A percentile compares a stretch with the other conserved stretches of the same genome.
Conservation (phyloP, 768 basidiomycete species). For the Phlegmacium glaucopus region DNA sequence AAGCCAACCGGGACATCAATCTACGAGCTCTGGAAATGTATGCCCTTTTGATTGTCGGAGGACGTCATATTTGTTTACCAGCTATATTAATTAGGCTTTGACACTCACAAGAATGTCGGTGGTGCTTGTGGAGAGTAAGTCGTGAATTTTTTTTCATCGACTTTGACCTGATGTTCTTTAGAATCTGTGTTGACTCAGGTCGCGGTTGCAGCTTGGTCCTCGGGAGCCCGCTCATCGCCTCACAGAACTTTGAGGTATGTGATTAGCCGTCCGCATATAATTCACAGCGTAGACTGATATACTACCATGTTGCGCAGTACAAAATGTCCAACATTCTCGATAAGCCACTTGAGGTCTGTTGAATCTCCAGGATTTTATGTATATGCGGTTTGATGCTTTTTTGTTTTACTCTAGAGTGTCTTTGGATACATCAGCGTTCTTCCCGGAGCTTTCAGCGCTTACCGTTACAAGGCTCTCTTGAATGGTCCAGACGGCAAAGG, state of each 20-base stretch:
- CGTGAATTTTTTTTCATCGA: neutral
- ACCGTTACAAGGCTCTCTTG: constrained; percentile 82
- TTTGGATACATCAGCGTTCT: constrained; percentile 87
- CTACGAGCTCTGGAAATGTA: constrained; percentile 95
- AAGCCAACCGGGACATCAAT: constrained; percentile 94
- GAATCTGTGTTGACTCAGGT: constrained; percentile 82
- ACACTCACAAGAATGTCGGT: constrained; percentile 81
- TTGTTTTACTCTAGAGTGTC: constrained; percentile 47
- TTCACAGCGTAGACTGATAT: neutral
- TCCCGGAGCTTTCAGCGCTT: constrained; percentile 91
- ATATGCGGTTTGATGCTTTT: constrained; percentile 1
- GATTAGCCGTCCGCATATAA: neutral
- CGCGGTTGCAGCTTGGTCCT: constrained; percentile 68
- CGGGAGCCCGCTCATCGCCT: constrained; percentile 79
- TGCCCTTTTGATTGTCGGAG: constrained; percentile 1
- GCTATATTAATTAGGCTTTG: constrained; percentile 47
- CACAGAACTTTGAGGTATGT: constrained; percentile 88
- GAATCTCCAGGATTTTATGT: neutral
- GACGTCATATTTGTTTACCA: no score
- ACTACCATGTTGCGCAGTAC: constrained; percentile 45
- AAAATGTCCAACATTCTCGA: constrained; percentile 97
- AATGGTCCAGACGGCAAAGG: constrained; percentile 89
- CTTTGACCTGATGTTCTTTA: constrained; percentile 19
- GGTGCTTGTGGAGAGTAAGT: constrained; percentile 93
- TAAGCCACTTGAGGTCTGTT: constrained; percentile 83